Percentiles rank a stretch among this genome's conserved stretches.
phyloP scores from a whole-genome alignment of 371 early-diverging fungal species.

The Mortierella sp. region DNA sequence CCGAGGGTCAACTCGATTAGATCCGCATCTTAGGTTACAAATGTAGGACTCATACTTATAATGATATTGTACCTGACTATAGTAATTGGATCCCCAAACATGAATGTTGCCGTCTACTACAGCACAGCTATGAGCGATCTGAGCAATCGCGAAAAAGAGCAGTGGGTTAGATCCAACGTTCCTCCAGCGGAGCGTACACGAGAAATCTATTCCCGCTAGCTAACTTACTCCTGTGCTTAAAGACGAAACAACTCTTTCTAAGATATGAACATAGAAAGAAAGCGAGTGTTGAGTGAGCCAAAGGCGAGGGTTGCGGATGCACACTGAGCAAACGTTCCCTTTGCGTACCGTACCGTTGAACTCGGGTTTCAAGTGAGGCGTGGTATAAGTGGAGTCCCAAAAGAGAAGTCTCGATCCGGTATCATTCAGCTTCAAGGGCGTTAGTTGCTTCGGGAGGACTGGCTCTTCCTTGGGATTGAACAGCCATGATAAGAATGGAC shows the following conservation, averaged over 20 bases:
- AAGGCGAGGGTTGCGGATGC: no score
- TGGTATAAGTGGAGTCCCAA: constrained; percentile 53
- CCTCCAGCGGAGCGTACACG: background rate
- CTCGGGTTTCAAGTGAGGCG: constrained; percentile 46
- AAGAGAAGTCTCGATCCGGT: constrained; percentile 31
- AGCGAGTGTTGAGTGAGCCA: background rate
- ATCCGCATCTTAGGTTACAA: no score
- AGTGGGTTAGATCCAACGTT: background rate
- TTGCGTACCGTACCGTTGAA: constrained; percentile 49
- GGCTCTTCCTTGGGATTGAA: constrained; percentile 53
- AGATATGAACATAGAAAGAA: background rate
- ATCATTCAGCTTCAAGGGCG: constrained; percentile 35
- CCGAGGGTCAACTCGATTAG: no score
- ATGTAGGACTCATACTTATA: background rate
- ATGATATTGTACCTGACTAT: constrained; percentile 34
- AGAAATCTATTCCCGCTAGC: background rate
- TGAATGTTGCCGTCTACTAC: constrained; percentile 53
- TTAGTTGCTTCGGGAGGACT: constrained; percentile 31
- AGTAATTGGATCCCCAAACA: constrained; percentile 54
- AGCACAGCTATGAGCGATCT: constrained; percentile 53
- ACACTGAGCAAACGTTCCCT: no score
- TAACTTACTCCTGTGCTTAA: constrained; percentile 53
- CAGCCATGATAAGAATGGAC: constrained; percentile 43
- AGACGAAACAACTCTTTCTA: constrained; percentile 34
- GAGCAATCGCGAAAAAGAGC: no score